Conservation (phyloP, 73 alveolate species). For the Loxodes magnus region DNA sequence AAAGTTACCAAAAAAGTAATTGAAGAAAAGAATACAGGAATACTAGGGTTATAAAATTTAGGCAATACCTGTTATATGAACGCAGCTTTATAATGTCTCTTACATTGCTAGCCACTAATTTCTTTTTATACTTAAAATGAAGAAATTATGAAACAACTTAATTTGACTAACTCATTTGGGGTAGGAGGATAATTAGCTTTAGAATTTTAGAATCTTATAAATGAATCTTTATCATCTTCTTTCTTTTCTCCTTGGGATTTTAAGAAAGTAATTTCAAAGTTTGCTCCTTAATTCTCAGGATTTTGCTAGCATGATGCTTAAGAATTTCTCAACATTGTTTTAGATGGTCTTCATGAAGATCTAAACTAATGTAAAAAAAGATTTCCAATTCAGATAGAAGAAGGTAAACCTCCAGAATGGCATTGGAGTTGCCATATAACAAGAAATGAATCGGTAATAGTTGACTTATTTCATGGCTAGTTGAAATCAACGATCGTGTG, state of each 20-base stretch:
- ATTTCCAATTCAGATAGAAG: conserved; percentile 78
- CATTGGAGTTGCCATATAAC: conserved; percentile 69
- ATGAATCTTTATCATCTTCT: conserved; percentile 24
- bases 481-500: conserved; percentile 82
- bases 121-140: conserved; percentile 3
- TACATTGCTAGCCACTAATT: conserved; percentile 1
- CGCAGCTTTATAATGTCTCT: conserved; percentile 23
- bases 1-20: too few species aligned
- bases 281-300: conserved; percentile 52
- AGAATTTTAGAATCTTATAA: conserved; percentile 41
- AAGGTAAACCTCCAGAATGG: conserved; percentile 58
- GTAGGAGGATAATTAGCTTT: conserved; percentile 60
- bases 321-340: conserved; percentile 82
- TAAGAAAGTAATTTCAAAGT: conserved; percentile 31
- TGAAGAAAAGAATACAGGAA: conserved; percentile 38
- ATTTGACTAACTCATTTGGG: conserved; percentile 77
- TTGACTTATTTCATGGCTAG: conserved; percentile 91
- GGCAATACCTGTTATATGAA: conserved; percentile 73
- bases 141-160: conserved; percentile 38
- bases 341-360: conserved; percentile 97
- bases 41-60: conserved; percentile 72
- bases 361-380: conserved; percentile 66
- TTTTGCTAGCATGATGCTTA: conserved; percentile 81
- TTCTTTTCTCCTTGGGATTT: conserved; percentile 34
- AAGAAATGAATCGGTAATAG: conserved; percentile 84